Evolutionary conservation across 352 stramenopile species (phyloP), one percentile per base, ranked within the genome.

Genomic region (Pythium insidiosum): DNA sequence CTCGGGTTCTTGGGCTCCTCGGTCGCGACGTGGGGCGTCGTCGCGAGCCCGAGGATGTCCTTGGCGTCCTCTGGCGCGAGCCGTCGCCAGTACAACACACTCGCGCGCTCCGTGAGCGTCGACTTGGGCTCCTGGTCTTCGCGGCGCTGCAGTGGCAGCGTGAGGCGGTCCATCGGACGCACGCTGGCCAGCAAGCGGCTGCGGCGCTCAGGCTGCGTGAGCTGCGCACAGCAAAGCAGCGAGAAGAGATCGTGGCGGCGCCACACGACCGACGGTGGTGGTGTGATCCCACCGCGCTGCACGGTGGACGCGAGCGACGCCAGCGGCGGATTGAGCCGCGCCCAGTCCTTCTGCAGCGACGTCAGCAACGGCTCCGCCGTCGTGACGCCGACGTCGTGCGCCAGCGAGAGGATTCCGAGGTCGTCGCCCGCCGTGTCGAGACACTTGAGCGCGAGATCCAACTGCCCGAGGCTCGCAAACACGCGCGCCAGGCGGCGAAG

Each of bases 391-490:
- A 47, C 19, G 12, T 37, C 57, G 10, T 67, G 57, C 15, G 64
- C 43, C 52, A 88, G 61, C 3, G 66, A 63, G 10, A 88, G 22
- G 2, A 92, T 63, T 12, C 66, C 68, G 3, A 78, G 24, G 26
- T 92, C 77, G 30, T 89, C 73, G 22, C 80, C 77, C 21, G 74
- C 79, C 1, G 88, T 21, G 46, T 90, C 80, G 20, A 87, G 57
- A 30, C 73, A 90, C 26, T 72, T 70, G 16, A 79, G 37, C 2
- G 74, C 71, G 41, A 80, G 59, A 19, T 78, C 57, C 0, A 55
- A 52, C 30, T 90, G 72, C 1, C 77, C 75, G 34, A 88, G 38
- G 10, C 43, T 61, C 19, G 70, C 59, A 15, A 92, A 64, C 13
- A 80, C 61, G 11, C 16, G 16, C 0, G 53, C 74, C 12, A 92